Evolutionary conservation across 345 rosid genomes (phyloP), one percentile per base, ranked within the genome.

Genomic region (Cardamine occulta): DNA sequence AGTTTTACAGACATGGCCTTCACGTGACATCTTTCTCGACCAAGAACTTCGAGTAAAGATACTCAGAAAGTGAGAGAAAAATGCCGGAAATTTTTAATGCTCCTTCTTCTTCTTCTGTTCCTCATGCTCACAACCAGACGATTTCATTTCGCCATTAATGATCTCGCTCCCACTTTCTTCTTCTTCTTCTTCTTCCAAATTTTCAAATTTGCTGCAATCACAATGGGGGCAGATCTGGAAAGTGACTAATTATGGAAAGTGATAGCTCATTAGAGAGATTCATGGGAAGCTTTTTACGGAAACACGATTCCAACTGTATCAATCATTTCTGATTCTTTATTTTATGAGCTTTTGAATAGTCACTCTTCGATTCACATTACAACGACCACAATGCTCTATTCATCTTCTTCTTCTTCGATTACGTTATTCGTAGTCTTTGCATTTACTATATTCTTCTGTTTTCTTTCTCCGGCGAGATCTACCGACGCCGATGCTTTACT

Each of bases 401-500:
- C 52, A 68, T 84, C 65, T 11, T 51, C 51, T 67, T 76, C 49
- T 66, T 82, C 45, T 55, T 63, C 66, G 49, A 17, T 69, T 64
- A 49, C 31, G 47, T 63, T 54, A 32, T 28, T 62, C 5, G 7
- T 79, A 55, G 26, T 74, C 53, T 66, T 52, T 32, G 61, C 70
- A 40, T 67, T 65, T 31, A 63, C 72, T 19, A 19, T 76, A 26
- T 78, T 74, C 32, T 51, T 79, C 63, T 72, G 77, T 66, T 73
- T 78, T 4, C 14, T 88, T 78, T 74, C 86, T 61, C 77, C 84
- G 17, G 93, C 76, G 19, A 84, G 82, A 72, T 90, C 97, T 63
- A 83, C 81, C 24, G 84, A 83, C 23, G 81, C 82, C 1, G 88
- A 89, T 53, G 86, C 93, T 14, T 85, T 95, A 26, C 80, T 95